Conservation (phyloP, 208 protist species). For the Endotrypanum monterogeii region DNA sequence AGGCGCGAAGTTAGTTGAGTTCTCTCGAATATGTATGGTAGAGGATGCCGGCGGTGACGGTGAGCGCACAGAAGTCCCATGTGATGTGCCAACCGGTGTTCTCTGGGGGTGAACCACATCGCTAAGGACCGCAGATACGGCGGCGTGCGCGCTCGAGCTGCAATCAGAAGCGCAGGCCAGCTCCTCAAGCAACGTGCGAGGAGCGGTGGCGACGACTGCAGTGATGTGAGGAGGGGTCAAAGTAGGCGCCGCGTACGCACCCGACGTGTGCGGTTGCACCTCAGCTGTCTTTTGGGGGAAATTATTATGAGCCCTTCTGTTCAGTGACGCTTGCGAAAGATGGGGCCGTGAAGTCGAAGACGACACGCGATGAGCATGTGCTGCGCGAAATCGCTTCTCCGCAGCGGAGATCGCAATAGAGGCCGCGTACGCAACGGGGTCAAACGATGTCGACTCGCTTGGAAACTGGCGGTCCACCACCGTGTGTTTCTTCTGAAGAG, state of each 20-base stretch:
- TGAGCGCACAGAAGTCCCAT: neutral
- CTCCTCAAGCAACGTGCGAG: conserved; percentile 24
- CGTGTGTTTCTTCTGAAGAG: neutral
- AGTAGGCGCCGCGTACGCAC: neutral
- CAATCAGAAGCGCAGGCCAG: conserved; percentile 26
- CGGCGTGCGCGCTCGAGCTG: conserved; percentile 2
- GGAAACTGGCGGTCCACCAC: neutral
- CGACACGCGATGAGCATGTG: conserved; percentile 16
- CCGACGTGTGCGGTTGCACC: neutral
- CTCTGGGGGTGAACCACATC: neutral
- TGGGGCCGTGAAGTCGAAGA: conserved; percentile 21
- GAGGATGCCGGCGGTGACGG: conserved; percentile 1
- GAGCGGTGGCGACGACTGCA: neutral
- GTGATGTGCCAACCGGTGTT: neutral
- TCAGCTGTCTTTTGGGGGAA: neutral
- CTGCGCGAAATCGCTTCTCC: conserved; percentile 23
- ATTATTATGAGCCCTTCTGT: neutral
- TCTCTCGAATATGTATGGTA: neutral
- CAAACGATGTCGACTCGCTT: conserved; percentile 11
- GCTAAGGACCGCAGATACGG: neutral
- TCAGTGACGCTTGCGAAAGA: neutral
- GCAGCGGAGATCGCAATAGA: conserved; percentile 30
- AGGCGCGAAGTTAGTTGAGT: neutral
- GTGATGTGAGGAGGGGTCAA: neutral
- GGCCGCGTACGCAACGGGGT: conserved; percentile 36